Evolutionary conservation across 2,329 filamentous ascomycete species (phyloP).

Genomic region (Diaporthe velutina): DNA sequence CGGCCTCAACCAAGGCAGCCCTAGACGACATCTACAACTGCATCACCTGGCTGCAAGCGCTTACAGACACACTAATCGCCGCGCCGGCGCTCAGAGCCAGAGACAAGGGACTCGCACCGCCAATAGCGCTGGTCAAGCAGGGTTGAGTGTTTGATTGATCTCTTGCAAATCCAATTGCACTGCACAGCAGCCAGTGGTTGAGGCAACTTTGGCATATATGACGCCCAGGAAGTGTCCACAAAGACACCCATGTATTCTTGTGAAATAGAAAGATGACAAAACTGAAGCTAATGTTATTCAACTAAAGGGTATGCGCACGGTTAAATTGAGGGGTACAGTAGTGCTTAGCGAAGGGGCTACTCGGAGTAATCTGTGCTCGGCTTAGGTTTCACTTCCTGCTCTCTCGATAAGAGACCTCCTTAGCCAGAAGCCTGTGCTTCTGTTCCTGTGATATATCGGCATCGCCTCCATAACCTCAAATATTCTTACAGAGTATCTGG

Average conservation of each 20-base stretch:
- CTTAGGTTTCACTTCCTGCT: neutral
- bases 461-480: neutral
- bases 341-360: neutral
- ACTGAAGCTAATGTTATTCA: neutral
- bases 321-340: neutral
- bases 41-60: too few species aligned
- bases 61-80: too few species aligned
- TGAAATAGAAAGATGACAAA: neutral
- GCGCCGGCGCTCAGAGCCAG: too few species aligned
- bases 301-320: neutral
- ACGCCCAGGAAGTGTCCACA: neutral
- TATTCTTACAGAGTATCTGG: neutral
- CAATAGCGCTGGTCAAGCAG: neutral
- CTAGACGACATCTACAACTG: too few species aligned
- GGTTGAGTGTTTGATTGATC: neutral
- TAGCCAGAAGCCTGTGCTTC: too few species aligned
- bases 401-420: neutral
- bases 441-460: neutral
- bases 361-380: neutral
- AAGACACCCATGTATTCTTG: neutral
- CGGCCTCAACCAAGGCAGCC: too few species aligned
- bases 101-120: too few species aligned
- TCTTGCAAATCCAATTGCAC: neutral
- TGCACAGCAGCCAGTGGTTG: neutral
- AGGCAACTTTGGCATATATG: neutral